These are phyloP conservation scores for Cyclotella choctawhatcheeana DNA, from an alignment of 108 stramenopile species.

Conservation along the genomic window DNA sequence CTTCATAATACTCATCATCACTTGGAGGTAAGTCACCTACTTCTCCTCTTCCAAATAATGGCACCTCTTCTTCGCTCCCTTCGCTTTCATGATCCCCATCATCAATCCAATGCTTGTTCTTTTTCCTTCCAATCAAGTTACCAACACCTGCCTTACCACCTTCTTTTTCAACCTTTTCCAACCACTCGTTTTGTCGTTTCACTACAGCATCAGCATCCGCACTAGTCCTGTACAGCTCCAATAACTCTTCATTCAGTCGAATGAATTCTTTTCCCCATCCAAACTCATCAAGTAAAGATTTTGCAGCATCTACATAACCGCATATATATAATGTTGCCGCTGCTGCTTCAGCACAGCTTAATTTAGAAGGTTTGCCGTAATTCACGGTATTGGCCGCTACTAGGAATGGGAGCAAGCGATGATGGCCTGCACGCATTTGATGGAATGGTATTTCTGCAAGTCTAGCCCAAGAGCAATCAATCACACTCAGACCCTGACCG, in stretches of 20 bases:
- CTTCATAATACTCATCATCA: constrained; percentile 60
- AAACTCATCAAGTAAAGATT: constrained; percentile 90
- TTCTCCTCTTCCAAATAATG: constrained; percentile 41
- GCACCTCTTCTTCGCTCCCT: constrained; percentile 32
- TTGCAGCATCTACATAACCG: constrained; percentile 85
- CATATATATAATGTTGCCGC: constrained; percentile 94
- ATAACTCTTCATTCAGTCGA: constrained; percentile 79
- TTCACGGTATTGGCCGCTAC: constrained; percentile 99
- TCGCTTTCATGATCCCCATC: constrained; percentile 44
- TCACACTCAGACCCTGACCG: constrained; percentile 93
- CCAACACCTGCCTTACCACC: constrained; percentile 47
- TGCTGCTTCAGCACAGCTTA: constrained; percentile 90
- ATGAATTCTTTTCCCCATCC: constrained; percentile 96
- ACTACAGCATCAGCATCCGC: constrained; percentile 81
- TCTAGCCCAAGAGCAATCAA: constrained; percentile 98
- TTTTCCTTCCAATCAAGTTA: constrained; percentile 36
- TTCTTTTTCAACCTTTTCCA: constrained; percentile 64
- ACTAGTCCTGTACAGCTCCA: constrained; percentile 86
- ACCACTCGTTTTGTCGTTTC: constrained; percentile 86
- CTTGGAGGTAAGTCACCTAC: constrained; percentile 62
- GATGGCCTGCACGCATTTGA: constrained; percentile 92
- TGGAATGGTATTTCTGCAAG: constrained; percentile 93
- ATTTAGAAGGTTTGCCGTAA: constrained; percentile 94
- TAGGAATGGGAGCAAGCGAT: constrained; percentile 95
- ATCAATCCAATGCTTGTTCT: constrained; percentile 43